Conservation (phyloP, 2,329 filamentous ascomycete species). For the Dothistroma pini region DNA sequence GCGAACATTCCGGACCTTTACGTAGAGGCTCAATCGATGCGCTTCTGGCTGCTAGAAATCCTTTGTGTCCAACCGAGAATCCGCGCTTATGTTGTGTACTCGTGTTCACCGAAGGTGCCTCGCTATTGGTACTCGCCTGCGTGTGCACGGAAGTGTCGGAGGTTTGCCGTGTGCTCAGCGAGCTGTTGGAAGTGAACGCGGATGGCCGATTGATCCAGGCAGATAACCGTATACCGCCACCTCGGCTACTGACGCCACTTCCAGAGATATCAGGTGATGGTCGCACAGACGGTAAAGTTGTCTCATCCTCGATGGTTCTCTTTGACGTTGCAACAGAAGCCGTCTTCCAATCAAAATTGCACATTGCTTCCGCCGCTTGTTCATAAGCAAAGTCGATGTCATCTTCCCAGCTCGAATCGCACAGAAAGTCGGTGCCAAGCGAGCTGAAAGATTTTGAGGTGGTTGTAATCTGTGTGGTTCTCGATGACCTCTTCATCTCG, state of each 20-base stretch:
- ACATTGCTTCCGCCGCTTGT: constrained; percentile 57
- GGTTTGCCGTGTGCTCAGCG: constrained; percentile 5
- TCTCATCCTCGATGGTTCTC: constrained; percentile 10
- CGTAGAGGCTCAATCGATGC: constrained; percentile 15
- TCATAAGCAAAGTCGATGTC: constrained; percentile 62
- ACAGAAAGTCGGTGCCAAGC: constrained; percentile 17
- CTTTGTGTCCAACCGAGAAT: constrained; percentile 32
- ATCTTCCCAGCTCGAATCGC: constrained; percentile 55
- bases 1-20: background rate
- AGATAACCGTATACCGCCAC: constrained; percentile 22
- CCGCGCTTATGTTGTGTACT: constrained; percentile 20
- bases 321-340: constrained; percentile 4
- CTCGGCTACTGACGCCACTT: constrained; percentile 10
- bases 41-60: constrained; percentile 31
- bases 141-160: background rate
- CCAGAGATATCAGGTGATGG: constrained; percentile 14
- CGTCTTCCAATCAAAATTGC: constrained; percentile 56
- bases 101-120: background rate
- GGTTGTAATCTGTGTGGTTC: constrained; percentile 4
- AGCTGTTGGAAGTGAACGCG: constrained; percentile 10
- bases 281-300: constrained; percentile 3
- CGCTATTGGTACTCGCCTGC: background rate
- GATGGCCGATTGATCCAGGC: constrained; percentile 19
- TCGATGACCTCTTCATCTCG: constrained; percentile 16
- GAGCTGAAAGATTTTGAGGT: constrained; percentile 14